Evolutionary conservation across 2,329 filamentous ascomycete genomes (phyloP), one percentile per base, ranked within the genome.

Genomic region (Elsinoe arachidis): DNA sequence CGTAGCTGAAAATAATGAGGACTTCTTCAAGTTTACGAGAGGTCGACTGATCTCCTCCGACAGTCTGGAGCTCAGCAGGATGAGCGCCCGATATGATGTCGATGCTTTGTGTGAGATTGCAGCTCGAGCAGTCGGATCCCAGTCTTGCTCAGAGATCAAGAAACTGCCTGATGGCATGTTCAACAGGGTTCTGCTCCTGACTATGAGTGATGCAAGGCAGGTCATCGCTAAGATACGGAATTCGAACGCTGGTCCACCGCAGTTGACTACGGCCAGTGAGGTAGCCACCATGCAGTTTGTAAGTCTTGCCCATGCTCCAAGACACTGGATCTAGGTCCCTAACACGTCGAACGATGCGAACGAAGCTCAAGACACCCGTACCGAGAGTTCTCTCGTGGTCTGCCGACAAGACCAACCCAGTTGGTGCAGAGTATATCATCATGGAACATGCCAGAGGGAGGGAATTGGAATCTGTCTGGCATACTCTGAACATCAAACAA

Each of bases 271-370:
- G 19, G 70, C 70, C 6, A 72, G 68, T 51, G 69, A 71, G 61
- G 70, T 69, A 37, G 71, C 71, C 2, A 72, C 70, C 12, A 70
- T 72, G 68, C 64, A 67, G 30, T 68, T 68, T 55, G 67, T 70
- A 63, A 11, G 60, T 33, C 26, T 51, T 5, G 57, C 15, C 39
- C 10, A 51, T 35, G 23, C 9, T 9, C 14, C 17, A 35, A 12
- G 17, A n/a, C 23, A 15, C 23, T 15, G 19, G 15, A 3, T 15
- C 10, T 5, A 35, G 34, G 11, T 3, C 12, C 17, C 21, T 43
- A 34, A 34, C 12, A 34, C 11, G n/a, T 15, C 6, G 3, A 1
- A 14, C 38, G 68, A 62, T 62, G 12, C 64, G 65, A 19, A 65
- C 66, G 35, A 59, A 66, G 19, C 62, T 72, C 9, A 52, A 58